These are phyloP conservation scores for Termitomyces sp. DNA, from an alignment of 768 basidiomycete species.

Conservation along the genomic window DNA sequence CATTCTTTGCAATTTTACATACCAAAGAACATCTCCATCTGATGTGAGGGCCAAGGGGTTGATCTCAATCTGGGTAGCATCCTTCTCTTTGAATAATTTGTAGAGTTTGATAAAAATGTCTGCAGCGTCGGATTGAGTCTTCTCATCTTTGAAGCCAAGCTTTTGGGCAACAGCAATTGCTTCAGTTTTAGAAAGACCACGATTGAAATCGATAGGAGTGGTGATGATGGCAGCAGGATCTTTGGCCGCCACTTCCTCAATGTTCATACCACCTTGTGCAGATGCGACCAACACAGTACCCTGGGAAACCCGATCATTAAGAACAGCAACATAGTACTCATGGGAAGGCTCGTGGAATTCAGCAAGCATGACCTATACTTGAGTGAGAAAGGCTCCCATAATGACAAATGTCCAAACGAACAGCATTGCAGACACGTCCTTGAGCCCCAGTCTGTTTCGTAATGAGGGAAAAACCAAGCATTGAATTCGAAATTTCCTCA, in stretches of 20 bases:
- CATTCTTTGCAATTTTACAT: constrained; percentile 7
- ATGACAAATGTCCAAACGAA: constrained; percentile 29
- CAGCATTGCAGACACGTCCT: constrained; percentile 93
- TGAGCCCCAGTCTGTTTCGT: constrained; percentile 96
- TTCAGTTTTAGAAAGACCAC: constrained; percentile 66
- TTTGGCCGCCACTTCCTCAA: constrained; percentile 97
- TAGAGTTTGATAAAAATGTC: constrained; percentile 92
- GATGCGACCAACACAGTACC: constrained; percentile 93
- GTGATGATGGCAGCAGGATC: constrained; percentile 95
- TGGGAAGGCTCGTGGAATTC: constrained; percentile 90
- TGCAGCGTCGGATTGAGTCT: constrained; percentile 78
- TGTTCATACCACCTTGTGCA: constrained; percentile 98
- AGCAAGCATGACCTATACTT: constrained; percentile 87
- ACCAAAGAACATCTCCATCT: constrained; percentile 94
- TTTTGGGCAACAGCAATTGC: constrained; percentile 81
- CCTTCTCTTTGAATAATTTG: constrained; percentile 97
- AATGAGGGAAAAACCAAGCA: constrained; percentile 93
- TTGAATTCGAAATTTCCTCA: constrained; percentile 79
- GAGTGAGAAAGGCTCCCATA: neutral
- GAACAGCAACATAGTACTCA: constrained; percentile 96
- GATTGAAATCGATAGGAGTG: constrained; percentile 81
- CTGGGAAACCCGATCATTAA: constrained; percentile 88
- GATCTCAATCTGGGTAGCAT: constrained; percentile 99
- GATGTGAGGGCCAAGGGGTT: constrained; percentile 93
- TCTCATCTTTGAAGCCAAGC: constrained; percentile 77